Evolutionary conservation across 2,329 filamentous ascomycete genomes (phyloP), one percentile per base, ranked within the genome.

Genomic region (Alternaria hordeiaustralica): DNA sequence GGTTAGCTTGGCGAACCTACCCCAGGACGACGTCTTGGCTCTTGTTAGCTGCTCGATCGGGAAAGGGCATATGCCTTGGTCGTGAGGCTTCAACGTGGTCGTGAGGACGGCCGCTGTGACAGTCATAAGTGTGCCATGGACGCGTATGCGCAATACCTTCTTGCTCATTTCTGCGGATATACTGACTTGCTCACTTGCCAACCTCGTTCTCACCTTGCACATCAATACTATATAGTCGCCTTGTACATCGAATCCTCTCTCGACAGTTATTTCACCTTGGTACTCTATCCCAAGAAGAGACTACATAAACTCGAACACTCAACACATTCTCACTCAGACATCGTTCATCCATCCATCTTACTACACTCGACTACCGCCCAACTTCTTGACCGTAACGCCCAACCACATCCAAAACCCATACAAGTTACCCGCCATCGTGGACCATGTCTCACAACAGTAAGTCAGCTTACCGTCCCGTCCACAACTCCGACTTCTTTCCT

Each of bases 381-480:
- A 53, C 3, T n/a, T 25, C 28, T n/a, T 2, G 2, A 18, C 13
- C 7, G 15, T 47, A 9, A 23, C n/a, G 20, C 53, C 41, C 20
- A 36, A 11, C 23, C n/a, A 21, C 28, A 30, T 30, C 44, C 41
- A 53, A 15, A 10, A 20, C 20, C 53, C 30, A 53, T 45, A 15
- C n/a, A 2, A 23, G 11, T 46, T 43, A 30, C 10, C 28, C 33
- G 20, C 46, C 47, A 53, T 33, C 18, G 45, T 43, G 13, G 10
- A 53, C 41, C 12, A 67, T 67, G 65, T 63, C 56, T 58, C 49
- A 23, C 28, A 62, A 13, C 21, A 46, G 65, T 67, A 63, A 55
- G 65, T 56, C 41, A 20, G 46, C 28, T 25, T 53, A 53, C 11
- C 28, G 5, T 41, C 18, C 26, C 30, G n/a, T 36, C 10, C 15